phyloP scores from a whole-genome alignment of 345 rosid species.

The Geranium rotundifolium region DNA sequence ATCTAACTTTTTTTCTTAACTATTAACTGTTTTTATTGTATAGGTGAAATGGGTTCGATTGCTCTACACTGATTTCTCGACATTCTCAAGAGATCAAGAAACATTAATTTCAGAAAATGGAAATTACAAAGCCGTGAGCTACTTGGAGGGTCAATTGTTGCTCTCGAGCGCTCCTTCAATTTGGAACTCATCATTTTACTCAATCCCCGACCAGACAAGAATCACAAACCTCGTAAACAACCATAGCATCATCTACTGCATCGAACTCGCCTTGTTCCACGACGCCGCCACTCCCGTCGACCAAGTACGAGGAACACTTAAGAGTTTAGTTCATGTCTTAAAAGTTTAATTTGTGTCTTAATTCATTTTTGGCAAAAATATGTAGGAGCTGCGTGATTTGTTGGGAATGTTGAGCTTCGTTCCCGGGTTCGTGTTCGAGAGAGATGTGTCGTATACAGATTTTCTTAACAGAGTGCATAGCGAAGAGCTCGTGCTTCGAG shows the following conservation, averaged over 20 bases:
- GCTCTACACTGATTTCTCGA: conserved; percentile 36
- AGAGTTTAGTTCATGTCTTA: no score
- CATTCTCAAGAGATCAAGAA: conserved; percentile 37
- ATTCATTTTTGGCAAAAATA: no score
- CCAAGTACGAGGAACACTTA: no score
- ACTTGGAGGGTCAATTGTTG: conserved; percentile 43
- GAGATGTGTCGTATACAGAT: conserved; percentile 26
- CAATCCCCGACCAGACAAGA: conserved; percentile 14
- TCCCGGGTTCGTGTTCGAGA: conserved; percentile 15
- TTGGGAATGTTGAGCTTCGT: conserved; percentile 13
- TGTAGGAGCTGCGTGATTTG: background rate
- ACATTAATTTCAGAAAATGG: conserved; percentile 24
- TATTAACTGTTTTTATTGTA: background rate
- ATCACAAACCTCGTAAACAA: conserved; percentile 24
- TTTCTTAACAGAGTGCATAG: conserved; percentile 67
- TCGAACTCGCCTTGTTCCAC: conserved; percentile 35
- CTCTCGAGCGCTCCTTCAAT: conserved; percentile 26
- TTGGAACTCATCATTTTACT: conserved; percentile 41
- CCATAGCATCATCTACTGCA: conserved; percentile 31
- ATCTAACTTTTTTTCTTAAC: no score
- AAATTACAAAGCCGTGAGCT: conserved; percentile 13
- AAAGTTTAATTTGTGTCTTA: no score
- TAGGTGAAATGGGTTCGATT: conserved; percentile 40
- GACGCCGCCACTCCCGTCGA: conserved; percentile 9
- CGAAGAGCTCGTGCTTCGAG: conserved; percentile 51